Base-by-base conservation (phyloP, 2,329 filamentous ascomycete genomes). In the Ceratocystis huliohia region DNA sequence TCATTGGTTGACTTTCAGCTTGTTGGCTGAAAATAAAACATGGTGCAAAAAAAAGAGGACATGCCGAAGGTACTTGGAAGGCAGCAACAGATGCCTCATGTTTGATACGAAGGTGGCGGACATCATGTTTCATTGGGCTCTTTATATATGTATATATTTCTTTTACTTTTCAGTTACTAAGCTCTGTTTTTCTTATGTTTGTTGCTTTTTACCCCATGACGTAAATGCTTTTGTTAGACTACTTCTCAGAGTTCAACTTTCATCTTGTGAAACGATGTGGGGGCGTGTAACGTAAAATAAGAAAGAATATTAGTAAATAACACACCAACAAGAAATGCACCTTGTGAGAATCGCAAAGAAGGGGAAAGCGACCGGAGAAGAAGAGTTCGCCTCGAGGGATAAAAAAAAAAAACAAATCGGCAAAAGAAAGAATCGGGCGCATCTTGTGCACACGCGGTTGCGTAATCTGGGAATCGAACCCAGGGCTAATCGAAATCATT, bases 401-500 rank as follows among this genome's bases (percentile, higher is more conserved):
- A 7, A 33, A 53, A n/a, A 53, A 1, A 30, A 28, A 57, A 28
- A 56, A 56, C 30, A 2, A 56, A 30, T 8, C 13, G 15, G n/a
- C 2, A 56, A 22, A 22, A 56, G 13, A 57, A 57, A 57, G 6
- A 28, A 7, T 3, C 10, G 5, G 10, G 7, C 1, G 25, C 6
- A 2, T 4, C 5, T n/a, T 33, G 53, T 20, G 45, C 45, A 8
- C 1, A 3, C 1, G 17, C 17, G 5, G 4, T 48, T 57, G 53
- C 53, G 53, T 57, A 57, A 57, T 57, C 53, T 57, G 53, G 53
- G 53, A 57, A 57, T 57, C 53, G 53, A 57, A 57, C 53, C 53
- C 53, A 57, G 53, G 53, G 53, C 53, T 57, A 57, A 57, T 57
- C 53, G 53, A 57, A 57, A 57, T 57, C 53, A 57, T 57, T 57